Evolutionary conservation across 208 protist species (phyloP), one percentile per base, ranked within the genome.

Genomic region (Leishmania amazonensis): DNA sequence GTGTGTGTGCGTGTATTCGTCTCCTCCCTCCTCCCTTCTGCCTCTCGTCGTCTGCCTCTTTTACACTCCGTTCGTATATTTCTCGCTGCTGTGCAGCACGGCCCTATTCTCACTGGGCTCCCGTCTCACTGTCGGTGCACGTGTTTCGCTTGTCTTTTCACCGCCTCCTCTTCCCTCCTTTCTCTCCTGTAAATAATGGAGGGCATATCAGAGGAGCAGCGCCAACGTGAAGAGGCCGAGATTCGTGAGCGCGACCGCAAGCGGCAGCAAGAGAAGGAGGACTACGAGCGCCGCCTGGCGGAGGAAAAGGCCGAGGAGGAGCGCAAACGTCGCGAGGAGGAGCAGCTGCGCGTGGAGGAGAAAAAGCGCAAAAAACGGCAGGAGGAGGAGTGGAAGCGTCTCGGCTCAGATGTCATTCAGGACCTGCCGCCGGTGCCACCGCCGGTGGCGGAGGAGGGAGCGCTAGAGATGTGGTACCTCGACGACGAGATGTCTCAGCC

Each of bases 301-400:
- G 87, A 90, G 80, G 93, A 94, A 67, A 80, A 80, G 38, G 90
- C 82, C 11, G 93, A 91, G 80, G 92, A 94, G 74, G 90, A 94
- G 67, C 84, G 88, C 15, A 85, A 87, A 13, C 86, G 87, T 31
- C 78, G 79, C 13, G 94, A 97, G 70, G 91, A 91, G 80, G 85
- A 89, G 74, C 81, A 92, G 77, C 87, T 89, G 28, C 81, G 82
- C 53, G 17, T 93, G 19, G 96, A 98, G 70, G 96, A 97, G 76
- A 88, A 93, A 62, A 83, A 85, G 75, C 85, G 90, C 17, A 89
- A 85, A 11, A 89, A 90, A 58, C 79, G 75, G 42, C 86, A 94
- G 74, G 92, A 95, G 83, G 89, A 96, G 80, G 94, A 98, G 78
- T 97, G 90, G 93, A 93, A 93, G 85, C 83, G 85, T 9, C 90